A percentile compares a stretch with the other conserved stretches of the same genome.
Conservation (phyloP, 192 early-diverging fungal species). For the Oehlia diaphana region DNA sequence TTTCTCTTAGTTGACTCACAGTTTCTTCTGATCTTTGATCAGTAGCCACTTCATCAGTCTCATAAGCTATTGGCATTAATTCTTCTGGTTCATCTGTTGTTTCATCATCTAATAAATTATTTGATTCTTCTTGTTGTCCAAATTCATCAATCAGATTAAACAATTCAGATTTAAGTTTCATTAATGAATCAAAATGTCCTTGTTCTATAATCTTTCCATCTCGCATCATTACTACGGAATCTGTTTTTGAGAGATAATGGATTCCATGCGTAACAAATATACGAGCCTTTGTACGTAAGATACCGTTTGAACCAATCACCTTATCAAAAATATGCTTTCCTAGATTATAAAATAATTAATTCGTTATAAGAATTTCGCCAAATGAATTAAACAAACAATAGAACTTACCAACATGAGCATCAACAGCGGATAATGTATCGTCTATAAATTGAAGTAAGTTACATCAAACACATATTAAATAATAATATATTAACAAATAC, state of each 20-base stretch:
- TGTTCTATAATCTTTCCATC: slow-evolving; percentile 70
- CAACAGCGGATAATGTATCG: slow-evolving; percentile 63
- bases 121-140: slow-evolving; percentile 53
- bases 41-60: slow-evolving; percentile 33
- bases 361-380: background rate
- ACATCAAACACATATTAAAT: background rate
- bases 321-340: slow-evolving; percentile 72
- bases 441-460: slow-evolving; percentile 40
- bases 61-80: slow-evolving; percentile 25
- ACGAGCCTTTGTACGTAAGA: slow-evolving; percentile 75
- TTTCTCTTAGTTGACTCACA: slow-evolving; percentile 24
- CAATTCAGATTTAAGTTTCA: slow-evolving; percentile 60
- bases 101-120: no score
- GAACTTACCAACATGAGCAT: slow-evolving; percentile 61
- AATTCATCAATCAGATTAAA: slow-evolving; percentile 72
- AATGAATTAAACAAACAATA: slow-evolving; percentile 37
- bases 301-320: slow-evolving; percentile 84
- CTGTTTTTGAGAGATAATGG: slow-evolving; percentile 67
- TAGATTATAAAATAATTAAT: background rate
- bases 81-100: slow-evolving; percentile 24
- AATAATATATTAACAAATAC: background rate
- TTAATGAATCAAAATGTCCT: slow-evolving; percentile 68
- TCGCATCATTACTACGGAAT: slow-evolving; percentile 70
- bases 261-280: slow-evolving; percentile 85
- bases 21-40: slow-evolving; percentile 7